These are phyloP conservation scores for Flaveria trinervia DNA, from an alignment of 129 eudicot species.

Conservation along the genomic window DNA sequence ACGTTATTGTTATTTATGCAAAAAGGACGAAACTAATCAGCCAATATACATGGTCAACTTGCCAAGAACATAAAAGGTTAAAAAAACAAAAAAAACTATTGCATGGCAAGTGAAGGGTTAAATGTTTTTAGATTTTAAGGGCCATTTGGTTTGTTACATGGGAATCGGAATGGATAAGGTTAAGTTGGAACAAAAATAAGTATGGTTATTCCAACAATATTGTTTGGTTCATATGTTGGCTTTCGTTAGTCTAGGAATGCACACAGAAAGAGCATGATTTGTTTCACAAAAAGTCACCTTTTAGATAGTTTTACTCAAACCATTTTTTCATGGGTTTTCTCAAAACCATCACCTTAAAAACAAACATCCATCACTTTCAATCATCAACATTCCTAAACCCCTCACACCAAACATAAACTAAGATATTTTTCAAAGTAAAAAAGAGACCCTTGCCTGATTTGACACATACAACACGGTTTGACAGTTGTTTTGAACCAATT, in stretches of 20 bases:
- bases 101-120: not conserved
- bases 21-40: not conserved
- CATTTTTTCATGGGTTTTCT: not conserved
- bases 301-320: not conserved
- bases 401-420: not conserved
- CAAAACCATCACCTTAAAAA: not conserved
- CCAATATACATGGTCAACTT: constrained; percentile 6
- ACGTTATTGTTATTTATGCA: not conserved
- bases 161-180: not conserved
- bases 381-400: constrained; percentile 10
- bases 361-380: not conserved
- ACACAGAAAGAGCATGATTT: not conserved
- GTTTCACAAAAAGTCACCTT: not conserved
- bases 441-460: constrained; percentile 59
- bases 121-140: not conserved
- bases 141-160: constrained; percentile 1
- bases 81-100: not conserved
- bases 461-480: constrained; percentile 89
- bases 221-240: not conserved
- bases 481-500: constrained; percentile 64
- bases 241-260: not conserved
- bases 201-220: not conserved
- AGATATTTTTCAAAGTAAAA: constrained; percentile 1
- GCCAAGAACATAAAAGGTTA: not conserved
- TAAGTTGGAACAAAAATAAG: not conserved